phyloP scores from a whole-genome alignment of 805 yeast species.

The Clavispora vitiphila region DNA sequence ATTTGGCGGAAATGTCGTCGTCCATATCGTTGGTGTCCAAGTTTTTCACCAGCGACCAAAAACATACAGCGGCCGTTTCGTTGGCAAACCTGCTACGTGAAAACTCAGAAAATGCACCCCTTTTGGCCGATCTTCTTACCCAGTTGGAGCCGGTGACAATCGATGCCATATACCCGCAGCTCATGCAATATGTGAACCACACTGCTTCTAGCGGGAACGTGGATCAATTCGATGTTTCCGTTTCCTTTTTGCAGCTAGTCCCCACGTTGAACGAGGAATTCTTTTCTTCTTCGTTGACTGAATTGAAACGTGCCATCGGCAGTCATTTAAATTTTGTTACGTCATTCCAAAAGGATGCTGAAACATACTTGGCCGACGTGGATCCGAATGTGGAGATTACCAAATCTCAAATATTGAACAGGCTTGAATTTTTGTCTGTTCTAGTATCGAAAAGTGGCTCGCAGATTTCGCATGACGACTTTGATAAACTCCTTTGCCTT shows the following conservation, averaged over 20 bases:
- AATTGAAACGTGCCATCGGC: conserved; percentile 3
- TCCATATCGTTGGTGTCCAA: conserved; percentile 4
- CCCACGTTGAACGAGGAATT: conserved; percentile 1
- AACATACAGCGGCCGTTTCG: conserved; percentile 3
- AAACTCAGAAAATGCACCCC: conserved; percentile 1
- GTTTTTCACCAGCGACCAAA: conserved; percentile 8
- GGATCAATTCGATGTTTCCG: neutral
- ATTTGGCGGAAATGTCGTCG: neutral
- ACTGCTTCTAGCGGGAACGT: conserved; percentile 2
- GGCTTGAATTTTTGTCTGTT: conserved; percentile 35
- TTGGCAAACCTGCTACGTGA: conserved; percentile 4
- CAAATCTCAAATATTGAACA: conserved; percentile 12
- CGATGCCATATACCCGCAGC: conserved; percentile 5
- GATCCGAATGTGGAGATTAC: conserved; percentile 3
- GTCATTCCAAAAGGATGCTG: conserved; percentile 1
- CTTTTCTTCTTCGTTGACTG: conserved; percentile 1
- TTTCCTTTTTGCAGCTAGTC: conserved; percentile 4
- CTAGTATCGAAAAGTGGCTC: conserved; percentile 22
- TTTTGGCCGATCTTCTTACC: conserved; percentile 10
- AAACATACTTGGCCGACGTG: neutral
- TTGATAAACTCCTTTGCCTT: conserved; percentile 23
- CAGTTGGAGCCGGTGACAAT: conserved; percentile 3
- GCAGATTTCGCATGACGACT: no score
- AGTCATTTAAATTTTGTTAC: conserved; percentile 9
- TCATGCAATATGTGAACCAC: conserved; percentile 3